phyloP scores from a whole-genome alignment of 805 yeast species.

The Kodamaea hsintzibuensis region DNA sequence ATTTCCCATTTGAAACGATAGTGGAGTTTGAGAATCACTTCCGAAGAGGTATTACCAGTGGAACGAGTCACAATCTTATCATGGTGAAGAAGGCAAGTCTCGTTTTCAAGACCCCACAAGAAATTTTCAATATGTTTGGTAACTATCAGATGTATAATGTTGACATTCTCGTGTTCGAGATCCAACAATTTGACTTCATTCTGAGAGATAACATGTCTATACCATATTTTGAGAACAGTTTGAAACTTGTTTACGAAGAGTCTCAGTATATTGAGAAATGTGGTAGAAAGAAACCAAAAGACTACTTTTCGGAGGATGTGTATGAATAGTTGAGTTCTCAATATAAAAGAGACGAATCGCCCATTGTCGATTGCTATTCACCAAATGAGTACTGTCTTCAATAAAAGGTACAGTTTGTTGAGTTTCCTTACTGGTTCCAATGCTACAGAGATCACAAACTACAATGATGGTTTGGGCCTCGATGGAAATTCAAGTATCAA shows the following conservation, averaged over 20 bases:
- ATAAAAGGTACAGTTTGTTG: background rate
- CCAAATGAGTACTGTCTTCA: background rate
- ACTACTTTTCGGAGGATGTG: background rate
- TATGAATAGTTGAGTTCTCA: background rate
- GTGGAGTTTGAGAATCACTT: constrained; percentile 30
- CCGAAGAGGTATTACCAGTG: constrained; percentile 35
- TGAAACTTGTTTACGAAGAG: constrained; percentile 27
- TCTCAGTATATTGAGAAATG: constrained; percentile 12
- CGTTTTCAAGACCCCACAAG: constrained; percentile 17
- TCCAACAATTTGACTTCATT: constrained; percentile 31
- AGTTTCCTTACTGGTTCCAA: background rate
- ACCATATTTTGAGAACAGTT: constrained; percentile 18
- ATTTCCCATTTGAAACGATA: constrained; percentile 29
- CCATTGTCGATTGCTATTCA: background rate
- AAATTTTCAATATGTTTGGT: constrained; percentile 4
- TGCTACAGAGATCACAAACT: background rate
- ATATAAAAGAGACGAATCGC: background rate
- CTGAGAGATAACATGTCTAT: constrained; percentile 31
- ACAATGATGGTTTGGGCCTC: background rate
- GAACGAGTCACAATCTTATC: constrained; percentile 28
- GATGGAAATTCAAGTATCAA: background rate
- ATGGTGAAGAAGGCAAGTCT: constrained; percentile 29
- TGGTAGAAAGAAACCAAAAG: background rate
- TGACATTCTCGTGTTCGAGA: constrained; percentile 28
- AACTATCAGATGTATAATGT: background rate